A percentile compares a stretch with the other conserved stretches of the same genome.
phyloP scores from a whole-genome alignment of 768 basidiomycete genomes.

The Galerina sulciceps region DNA sequence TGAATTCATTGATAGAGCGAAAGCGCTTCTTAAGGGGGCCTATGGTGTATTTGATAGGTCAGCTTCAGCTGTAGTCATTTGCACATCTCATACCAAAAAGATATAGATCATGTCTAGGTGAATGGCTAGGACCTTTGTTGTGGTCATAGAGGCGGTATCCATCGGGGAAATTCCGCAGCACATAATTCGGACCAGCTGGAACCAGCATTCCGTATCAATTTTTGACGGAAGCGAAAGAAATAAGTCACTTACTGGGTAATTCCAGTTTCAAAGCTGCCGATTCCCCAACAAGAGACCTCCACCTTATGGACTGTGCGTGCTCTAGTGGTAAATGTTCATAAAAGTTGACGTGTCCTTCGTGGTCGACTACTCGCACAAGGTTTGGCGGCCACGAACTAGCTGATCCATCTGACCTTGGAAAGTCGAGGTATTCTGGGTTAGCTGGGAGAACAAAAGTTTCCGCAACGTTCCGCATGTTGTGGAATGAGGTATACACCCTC shows the following conservation, averaged over 20 bases:
- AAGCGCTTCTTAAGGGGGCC: slow-evolving; percentile 58
- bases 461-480: slow-evolving; percentile 27
- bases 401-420: slow-evolving; percentile 66
- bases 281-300: slow-evolving; percentile 52
- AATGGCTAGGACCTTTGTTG: slow-evolving; percentile 58
- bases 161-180: slow-evolving; percentile 66
- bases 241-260: slow-evolving; percentile 48
- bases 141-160: slow-evolving; percentile 79
- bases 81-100: slow-evolving; percentile 57
- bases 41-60: slow-evolving; percentile 24
- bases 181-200: slow-evolving; percentile 57
- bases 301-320: slow-evolving; percentile 56
- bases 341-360: slow-evolving; percentile 72
- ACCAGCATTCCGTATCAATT: neutral
- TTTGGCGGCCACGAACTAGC: slow-evolving; percentile 57
- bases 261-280: slow-evolving; percentile 47
- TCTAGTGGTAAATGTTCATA: slow-evolving; percentile 60
- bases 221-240: neutral
- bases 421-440: slow-evolving; percentile 61
- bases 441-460: slow-evolving; percentile 43
- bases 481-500: neutral
- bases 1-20: slow-evolving; percentile 84
- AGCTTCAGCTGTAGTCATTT: neutral
- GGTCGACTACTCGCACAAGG: slow-evolving; percentile 54
- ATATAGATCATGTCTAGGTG: slow-evolving; percentile 75